Evolutionary conservation across 352 stramenopile species (phyloP).

Genomic region (Plasmopara viticola): DNA sequence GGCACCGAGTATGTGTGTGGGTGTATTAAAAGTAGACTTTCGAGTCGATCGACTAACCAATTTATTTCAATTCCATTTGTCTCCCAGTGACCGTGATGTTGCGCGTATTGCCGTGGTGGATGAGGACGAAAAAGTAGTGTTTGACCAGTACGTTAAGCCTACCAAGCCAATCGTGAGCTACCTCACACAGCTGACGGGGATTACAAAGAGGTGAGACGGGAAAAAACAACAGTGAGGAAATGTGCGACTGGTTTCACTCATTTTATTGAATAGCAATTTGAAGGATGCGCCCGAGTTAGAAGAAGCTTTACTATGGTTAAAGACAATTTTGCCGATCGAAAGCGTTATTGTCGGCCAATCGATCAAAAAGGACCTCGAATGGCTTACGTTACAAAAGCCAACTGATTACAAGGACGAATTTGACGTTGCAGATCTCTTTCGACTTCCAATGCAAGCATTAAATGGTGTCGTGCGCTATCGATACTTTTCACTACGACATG

Average conservation of each 20-base stretch:
- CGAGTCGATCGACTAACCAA: too few relatives aligned
- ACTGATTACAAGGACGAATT: conserved; percentile 84
- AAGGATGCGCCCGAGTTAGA: conserved; percentile 57
- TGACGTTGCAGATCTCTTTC: conserved; percentile 80
- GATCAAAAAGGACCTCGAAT: conserved; percentile 91
- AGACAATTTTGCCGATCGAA: conserved; percentile 62
- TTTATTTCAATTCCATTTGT: neutral
- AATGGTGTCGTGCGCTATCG: conserved; percentile 74
- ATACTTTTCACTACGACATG: conserved; percentile 81
- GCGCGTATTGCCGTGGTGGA: conserved; percentile 87
- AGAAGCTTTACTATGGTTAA: conserved; percentile 73
- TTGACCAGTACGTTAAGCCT: conserved; percentile 84
- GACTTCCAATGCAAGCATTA: conserved; percentile 62
- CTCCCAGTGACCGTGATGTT: conserved; percentile 77
- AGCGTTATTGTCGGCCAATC: conserved; percentile 89
- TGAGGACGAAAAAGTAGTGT: conserved; percentile 79
- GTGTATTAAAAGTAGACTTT: too few relatives aligned
- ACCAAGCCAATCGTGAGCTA: conserved; percentile 86
- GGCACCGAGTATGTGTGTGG: conserved; percentile 49
- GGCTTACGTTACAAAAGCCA: conserved; percentile 77
- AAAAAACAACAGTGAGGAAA: neutral
- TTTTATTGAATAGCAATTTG: conserved; percentile 40
- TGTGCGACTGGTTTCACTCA: neutral
- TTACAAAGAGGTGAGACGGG: conserved; percentile 56
- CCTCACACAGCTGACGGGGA: conserved; percentile 87